Base-by-base conservation (phyloP, 139 green algal species). In the Pleodorina starrii region DNA sequence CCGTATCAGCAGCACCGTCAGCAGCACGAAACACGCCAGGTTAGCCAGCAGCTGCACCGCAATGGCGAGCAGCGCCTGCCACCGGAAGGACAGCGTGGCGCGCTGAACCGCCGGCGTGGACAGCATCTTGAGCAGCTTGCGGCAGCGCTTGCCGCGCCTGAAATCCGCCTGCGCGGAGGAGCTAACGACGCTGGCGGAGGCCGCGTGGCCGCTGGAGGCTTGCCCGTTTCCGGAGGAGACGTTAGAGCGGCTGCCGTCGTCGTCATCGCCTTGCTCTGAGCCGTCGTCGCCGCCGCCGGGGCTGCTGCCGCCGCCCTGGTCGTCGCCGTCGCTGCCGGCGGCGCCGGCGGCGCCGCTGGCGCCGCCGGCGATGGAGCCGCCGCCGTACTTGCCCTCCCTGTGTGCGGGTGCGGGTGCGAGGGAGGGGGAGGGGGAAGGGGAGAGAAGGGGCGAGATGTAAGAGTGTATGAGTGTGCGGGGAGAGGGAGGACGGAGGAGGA, bases 21-120 rank as follows among this genome's bases (percentile, higher is more conserved):
- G 83, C 83, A 80, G 66, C 83, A 88, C 68, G 44, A 88, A 88
- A 36, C 83, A 88, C 12, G 35, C 46, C 44, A 88, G 68, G 83
- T 88, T 88, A 12, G 83, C 83, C n/a, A 88, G 66, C 83, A 88
- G 66, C 83, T 88, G 83, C 23, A 80, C 83, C 7, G 68, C 83
- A 29, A 88, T 80, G 23, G 83, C 83, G 5, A 88, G 38, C 83
- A 88, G 69, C 35, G 83, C 83, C 59, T 88, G 83, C 83, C 83
- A 88, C 4, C 83, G 83, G 83, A 88, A 88, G 2, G 83, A 44
- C 27, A 60, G 68, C 46, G 83, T 88, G 44, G 83, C 83, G 10
- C 35, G 35, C 68, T 81, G 66, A 36, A 81, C 68, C 14, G 48
- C 66, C 27, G 83, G 83, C 35, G 46, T 81, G 27, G 66, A 72